These are phyloP conservation scores for Fusarium foetens DNA, from an alignment of 2,329 filamentous ascomycete species.

Conservation along the genomic window DNA sequence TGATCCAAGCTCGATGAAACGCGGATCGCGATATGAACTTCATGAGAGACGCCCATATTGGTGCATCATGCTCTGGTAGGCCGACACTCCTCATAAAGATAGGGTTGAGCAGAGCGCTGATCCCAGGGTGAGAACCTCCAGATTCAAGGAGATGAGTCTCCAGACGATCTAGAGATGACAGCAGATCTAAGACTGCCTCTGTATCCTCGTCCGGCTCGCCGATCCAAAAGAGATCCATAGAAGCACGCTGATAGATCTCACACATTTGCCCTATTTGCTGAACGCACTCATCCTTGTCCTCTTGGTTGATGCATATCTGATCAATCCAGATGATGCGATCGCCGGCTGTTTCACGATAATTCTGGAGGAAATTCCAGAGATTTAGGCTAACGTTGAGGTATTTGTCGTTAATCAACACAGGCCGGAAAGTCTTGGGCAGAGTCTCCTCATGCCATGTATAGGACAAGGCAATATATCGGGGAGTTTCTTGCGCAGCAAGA, in stretches of 20 bases:
- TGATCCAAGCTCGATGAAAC: background rate
- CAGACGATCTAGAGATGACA: background rate
- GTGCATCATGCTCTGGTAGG: background rate
- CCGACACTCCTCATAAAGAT: background rate
- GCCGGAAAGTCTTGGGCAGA: background rate
- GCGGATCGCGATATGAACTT: background rate
- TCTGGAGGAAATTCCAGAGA: background rate
- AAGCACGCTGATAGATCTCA: background rate
- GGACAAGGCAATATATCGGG: background rate
- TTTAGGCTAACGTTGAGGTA: background rate
- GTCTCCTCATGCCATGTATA: background rate
- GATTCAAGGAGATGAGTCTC: background rate
- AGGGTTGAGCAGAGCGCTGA: background rate
- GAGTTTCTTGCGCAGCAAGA: accelerated
- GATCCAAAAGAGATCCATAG: background rate
- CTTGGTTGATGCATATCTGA: background rate
- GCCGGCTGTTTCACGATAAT: background rate
- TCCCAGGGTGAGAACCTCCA: background rate
- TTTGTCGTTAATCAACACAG: background rate
- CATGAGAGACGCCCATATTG: background rate
- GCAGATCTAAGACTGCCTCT: accelerated
- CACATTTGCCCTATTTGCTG: background rate
- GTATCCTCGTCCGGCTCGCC: background rate
- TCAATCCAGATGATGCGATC: background rate
- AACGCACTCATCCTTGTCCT: background rate